Evolutionary conservation across 306 rosid species (phyloP), one percentile per base, ranked within the genome.

Genomic region (Dalbergia oliveri): DNA sequence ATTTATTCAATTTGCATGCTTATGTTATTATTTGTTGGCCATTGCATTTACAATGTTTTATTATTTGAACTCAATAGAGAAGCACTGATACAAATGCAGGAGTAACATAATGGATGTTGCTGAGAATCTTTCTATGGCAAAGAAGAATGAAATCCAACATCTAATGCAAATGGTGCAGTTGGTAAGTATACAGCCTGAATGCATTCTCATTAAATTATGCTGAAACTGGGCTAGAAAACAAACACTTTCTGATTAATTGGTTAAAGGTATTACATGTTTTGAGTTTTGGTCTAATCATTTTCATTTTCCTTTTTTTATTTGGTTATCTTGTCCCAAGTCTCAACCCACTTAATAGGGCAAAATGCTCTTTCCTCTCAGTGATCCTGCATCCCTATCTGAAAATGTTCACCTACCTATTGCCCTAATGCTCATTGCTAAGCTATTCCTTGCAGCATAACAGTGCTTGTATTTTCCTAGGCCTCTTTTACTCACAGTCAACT

Each of bases 61-160:
- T 77, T 65, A 54, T 61, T 43, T 75, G 61, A 77, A 79, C 84
- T 50, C 61, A 74, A 37, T 63, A 26, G 65, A 21, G 15, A 76
- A 60, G 62, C 66, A 39, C 33, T 54, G 54, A 63, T 60, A 74
- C 76, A 71, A 78, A 47, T 86, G 94, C 92, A 92, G 98, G 95
- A 88, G 86, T 75, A 90, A 85, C 82, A 83, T 91, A 67, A 75
- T 56, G 83, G 94, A 90, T 83, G 89, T 82, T 50, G 85, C 88
- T 80, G 80, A 81, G 39, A 81, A 79, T 84, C 88, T 92, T 76
- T 86, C 84, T 47, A 16, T 79, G 18, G 78, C 79, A 64, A 90
- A 86, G 81, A 91, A 88, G 87, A 74, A 88, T 19, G 97, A 94
- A 88, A 85, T 94, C 81, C 90, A 90, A 73, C 81, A 79, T 75